These are phyloP conservation scores for Cicer judaicum DNA, from an alignment of 306 rosid species.

Conservation along the genomic window DNA sequence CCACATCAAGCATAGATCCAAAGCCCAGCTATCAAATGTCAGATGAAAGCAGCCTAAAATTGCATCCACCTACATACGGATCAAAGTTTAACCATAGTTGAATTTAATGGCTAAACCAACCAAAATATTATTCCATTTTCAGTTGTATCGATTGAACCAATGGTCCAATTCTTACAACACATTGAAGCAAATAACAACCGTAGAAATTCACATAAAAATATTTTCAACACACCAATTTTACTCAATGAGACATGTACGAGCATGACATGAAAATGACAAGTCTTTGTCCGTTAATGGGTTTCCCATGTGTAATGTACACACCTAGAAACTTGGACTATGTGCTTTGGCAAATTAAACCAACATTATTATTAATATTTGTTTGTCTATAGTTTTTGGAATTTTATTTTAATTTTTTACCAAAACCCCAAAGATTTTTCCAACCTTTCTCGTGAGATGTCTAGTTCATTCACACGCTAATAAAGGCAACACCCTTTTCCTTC, in stretches of 20 bases:
- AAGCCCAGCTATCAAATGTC: conserved; percentile 22
- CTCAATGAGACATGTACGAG: neutral
- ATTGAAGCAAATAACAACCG: conserved; percentile 30
- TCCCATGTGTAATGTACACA: conserved; percentile 10
- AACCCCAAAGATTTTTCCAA: conserved; percentile 39
- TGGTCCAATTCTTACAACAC: too few species aligned
- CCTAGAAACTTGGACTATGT: conserved; percentile 47
- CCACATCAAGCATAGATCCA: conserved; percentile 8
- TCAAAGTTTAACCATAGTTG: too few species aligned
- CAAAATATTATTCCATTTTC: too few species aligned
- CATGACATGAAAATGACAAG: conserved; percentile 37
- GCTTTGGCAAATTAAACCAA: neutral
- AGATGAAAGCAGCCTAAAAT: neutral
- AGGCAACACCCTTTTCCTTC: conserved; percentile 40
- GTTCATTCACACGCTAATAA: conserved; percentile 51
- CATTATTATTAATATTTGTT: neutral
- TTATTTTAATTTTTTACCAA: neutral
- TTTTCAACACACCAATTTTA: too few species aligned
- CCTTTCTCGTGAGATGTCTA: conserved; percentile 49
- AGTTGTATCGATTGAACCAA: too few species aligned
- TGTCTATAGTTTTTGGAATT: neutral
- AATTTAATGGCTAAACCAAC: too few species aligned
- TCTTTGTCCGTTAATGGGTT: conserved; percentile 30
- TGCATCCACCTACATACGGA: too few species aligned
- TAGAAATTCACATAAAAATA: conserved; percentile 22